These are phyloP conservation scores for Prunus mongolica DNA, from an alignment of 306 rosid genomes.

Conservation along the genomic window DNA sequence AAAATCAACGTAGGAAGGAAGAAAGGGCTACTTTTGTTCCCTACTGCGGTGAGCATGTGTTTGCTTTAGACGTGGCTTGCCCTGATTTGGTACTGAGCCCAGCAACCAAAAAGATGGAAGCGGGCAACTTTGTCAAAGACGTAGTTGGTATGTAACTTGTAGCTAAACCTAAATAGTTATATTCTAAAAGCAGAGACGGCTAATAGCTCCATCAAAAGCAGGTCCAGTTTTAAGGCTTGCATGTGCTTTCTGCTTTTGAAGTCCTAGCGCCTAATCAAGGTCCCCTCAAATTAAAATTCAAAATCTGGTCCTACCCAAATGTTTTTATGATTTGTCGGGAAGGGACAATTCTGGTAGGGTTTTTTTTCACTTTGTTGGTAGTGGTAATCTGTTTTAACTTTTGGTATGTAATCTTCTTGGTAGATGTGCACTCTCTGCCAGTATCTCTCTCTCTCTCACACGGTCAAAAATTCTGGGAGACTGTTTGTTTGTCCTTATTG, in stretches of 20 bases:
- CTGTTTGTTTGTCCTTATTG: neutral
- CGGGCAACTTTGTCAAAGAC: neutral
- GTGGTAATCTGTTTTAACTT: neutral
- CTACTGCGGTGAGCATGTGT: constrained; percentile 9
- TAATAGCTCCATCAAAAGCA: constrained; percentile 5
- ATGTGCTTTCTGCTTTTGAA: constrained; percentile 5
- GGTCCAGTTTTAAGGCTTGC: neutral
- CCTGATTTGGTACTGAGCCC: neutral
- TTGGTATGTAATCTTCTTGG: neutral
- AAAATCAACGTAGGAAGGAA: neutral
- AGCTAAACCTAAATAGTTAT: neutral
- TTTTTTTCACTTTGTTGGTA: neutral
- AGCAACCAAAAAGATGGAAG: neutral
- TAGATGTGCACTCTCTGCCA: neutral
- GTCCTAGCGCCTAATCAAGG: neutral
- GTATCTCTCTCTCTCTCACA: neutral
- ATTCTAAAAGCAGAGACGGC: constrained; percentile 1
- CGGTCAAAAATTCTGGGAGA: constrained; percentile 9
- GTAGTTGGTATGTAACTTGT: neutral
- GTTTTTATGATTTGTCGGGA: neutral
- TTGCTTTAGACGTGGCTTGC: neutral
- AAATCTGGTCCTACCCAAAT: neutral
- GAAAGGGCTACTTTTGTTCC: neutral
- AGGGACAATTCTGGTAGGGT: neutral
- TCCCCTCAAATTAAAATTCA: neutral